phyloP scores from a whole-genome alignment of 2,329 filamentous ascomycete genomes.

The Aureobasidium sp. region DNA sequence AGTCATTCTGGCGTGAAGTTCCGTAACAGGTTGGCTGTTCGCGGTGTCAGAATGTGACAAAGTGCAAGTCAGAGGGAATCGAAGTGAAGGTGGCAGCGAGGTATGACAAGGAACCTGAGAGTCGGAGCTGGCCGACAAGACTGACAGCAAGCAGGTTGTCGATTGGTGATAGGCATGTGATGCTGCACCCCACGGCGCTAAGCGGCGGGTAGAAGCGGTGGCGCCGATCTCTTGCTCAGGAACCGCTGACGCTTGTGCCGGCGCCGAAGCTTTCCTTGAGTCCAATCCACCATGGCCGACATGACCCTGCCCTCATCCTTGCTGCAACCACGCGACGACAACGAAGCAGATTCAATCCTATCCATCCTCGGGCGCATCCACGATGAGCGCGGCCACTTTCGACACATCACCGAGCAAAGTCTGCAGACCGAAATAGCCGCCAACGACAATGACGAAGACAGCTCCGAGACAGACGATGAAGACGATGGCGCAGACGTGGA shows the following conservation, averaged over 20 bases:
- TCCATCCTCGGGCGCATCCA: constrained; percentile 74
- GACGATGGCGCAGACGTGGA: constrained; percentile 21
- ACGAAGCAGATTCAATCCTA: constrained; percentile 53
- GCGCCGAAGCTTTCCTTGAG: constrained; percentile 1
- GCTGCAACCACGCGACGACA: constrained; percentile 48
- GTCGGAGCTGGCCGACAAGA: background rate
- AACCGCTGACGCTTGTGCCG: constrained; percentile 3
- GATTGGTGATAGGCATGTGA: constrained; percentile 4
- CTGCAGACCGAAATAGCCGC: constrained; percentile 59
- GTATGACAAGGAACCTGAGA: background rate
- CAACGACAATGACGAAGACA: constrained; percentile 20
- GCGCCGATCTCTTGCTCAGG: constrained; percentile 5
- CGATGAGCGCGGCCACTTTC: constrained; percentile 69
- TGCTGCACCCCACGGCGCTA: constrained; percentile 7
- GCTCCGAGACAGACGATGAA: constrained; percentile 37
- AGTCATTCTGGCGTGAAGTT: constrained; percentile 22
- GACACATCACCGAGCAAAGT: constrained; percentile 64
- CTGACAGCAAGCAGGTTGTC: background rate
- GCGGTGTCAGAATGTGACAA: background rate
- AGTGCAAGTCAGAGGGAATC: background rate
- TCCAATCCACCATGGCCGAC: constrained; percentile 3
- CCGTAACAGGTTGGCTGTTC: background rate
- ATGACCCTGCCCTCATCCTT: constrained; percentile 29
- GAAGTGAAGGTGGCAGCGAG: background rate
- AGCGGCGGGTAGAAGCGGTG: constrained; percentile 4